phyloP scores from a whole-genome alignment of 2,329 filamentous ascomycete genomes.

The Pseudopithomyces chartarum region DNA sequence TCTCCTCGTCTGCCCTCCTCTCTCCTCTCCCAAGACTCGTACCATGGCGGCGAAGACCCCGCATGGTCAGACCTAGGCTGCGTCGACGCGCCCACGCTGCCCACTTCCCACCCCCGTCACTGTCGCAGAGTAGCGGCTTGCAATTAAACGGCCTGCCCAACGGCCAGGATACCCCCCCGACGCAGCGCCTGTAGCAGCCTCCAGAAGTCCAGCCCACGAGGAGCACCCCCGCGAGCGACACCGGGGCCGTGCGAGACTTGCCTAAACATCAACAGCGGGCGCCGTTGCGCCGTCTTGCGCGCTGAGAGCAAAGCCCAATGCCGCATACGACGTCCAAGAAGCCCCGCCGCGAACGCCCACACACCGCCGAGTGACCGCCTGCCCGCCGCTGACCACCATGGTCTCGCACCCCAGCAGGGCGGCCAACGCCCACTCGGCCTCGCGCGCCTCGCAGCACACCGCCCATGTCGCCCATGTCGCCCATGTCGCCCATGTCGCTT shows the following conservation, averaged over 20 bases:
- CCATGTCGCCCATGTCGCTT: too few relatives aligned
- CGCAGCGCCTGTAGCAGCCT: conserved; percentile 28
- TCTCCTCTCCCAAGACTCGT: background rate
- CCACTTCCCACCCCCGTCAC: conserved; percentile 3
- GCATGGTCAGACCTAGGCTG: conserved; percentile 20
- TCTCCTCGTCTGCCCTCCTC: background rate
- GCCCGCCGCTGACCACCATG: conserved; percentile 19
- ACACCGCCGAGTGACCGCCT: background rate
- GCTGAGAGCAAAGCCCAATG: conserved; percentile 6
- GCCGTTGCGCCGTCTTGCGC: background rate
- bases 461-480: too few relatives aligned
- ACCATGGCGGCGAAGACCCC: too few relatives aligned
- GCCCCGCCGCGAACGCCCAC: conserved; percentile 3
- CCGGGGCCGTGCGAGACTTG: background rate
- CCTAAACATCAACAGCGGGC: conserved; percentile 1
- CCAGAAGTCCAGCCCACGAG: conserved; percentile 2
- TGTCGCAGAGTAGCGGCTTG: conserved; percentile 13
- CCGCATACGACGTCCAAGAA: conserved; percentile 6
- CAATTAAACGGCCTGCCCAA: conserved; percentile 24
- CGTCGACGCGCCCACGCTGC: conserved; percentile 16
- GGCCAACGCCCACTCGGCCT: conserved; percentile 13
- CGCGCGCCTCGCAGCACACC: conserved; percentile 17
- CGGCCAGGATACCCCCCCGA: conserved; percentile 37
- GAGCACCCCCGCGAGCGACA: background rate
- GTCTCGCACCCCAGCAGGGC: conserved; percentile 32